Evolutionary conservation across 2,329 filamentous ascomycete genomes (phyloP).

Genomic region (Fusarium sp.): DNA sequence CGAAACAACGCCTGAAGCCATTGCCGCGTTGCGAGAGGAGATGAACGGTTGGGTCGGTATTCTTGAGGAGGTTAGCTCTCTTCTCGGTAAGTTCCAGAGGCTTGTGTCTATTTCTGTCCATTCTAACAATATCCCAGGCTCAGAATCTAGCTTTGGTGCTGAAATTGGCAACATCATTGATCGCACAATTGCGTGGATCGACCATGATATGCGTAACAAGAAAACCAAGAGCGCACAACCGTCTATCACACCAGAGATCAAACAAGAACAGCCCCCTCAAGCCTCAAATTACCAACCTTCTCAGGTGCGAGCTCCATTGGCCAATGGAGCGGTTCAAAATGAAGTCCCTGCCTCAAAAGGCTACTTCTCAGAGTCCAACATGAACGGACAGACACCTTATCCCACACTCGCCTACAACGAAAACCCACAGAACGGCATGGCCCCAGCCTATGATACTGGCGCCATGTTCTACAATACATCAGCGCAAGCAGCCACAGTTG

Average conservation of each 20-base stretch:
- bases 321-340: conserved; percentile 28
- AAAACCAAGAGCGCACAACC: conserved; percentile 38
- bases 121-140: conserved; percentile 54
- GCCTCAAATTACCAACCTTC: conserved; percentile 44
- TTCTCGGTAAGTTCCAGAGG: conserved; percentile 69
- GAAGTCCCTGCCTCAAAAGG: conserved; percentile 47
- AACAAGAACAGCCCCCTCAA: conserved; percentile 53
- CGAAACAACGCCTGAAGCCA: conserved; percentile 68
- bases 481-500: conserved; percentile 38
- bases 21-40: conserved; percentile 72
- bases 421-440: conserved; percentile 43
- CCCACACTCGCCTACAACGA: conserved; percentile 51
- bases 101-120: not conserved
- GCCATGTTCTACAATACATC: conserved; percentile 50
- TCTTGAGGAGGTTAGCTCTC: conserved; percentile 73
- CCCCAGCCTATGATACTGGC: conserved; percentile 47
- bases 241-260: conserved; percentile 48
- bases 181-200: conserved; percentile 66
- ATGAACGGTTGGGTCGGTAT: conserved; percentile 79
- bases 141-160: conserved; percentile 58
- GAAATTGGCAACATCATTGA: conserved; percentile 64
- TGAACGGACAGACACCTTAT: conserved; percentile 50
- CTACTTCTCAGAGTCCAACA: conserved; percentile 49
- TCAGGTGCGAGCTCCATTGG: conserved; percentile 22
- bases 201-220: conserved; percentile 61